Percentiles rank a stretch among this genome's conserved stretches.
phyloP scores from a whole-genome alignment of 306 rosid genomes.

The Vigna nakashimae region DNA sequence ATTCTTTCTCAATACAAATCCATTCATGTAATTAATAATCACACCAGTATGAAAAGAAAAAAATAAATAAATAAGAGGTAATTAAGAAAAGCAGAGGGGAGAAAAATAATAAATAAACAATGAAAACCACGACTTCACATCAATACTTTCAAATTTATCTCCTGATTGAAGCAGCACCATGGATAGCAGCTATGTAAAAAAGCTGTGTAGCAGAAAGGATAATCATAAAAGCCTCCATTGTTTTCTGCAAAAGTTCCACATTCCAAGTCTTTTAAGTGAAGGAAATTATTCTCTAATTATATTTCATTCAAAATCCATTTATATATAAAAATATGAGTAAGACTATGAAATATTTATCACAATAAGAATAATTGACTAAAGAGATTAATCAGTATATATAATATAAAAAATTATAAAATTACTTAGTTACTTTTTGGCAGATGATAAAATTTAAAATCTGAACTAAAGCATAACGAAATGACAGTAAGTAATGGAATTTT shows the following conservation, averaged over 20 bases:
- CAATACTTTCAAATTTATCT: conserved; percentile 39
- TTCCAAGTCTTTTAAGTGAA: neutral
- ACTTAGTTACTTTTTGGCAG: neutral
- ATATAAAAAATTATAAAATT: no score
- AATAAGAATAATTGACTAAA: no score
- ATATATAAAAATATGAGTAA: no score
- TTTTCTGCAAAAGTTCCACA: conserved; percentile 62
- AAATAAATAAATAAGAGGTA: conserved; percentile 10
- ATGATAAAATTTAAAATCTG: neutral
- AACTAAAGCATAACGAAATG: neutral
- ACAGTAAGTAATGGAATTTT: neutral
- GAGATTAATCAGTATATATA: no score
- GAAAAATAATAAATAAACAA: neutral
- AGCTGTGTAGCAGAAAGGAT: conserved; percentile 92
- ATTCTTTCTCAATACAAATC: conserved; percentile 49
- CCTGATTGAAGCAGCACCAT: conserved; percentile 50
- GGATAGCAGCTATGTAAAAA: conserved; percentile 77
- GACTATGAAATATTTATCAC: no score
- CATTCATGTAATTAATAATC: conserved; percentile 45
- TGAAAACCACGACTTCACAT: conserved; percentile 37
- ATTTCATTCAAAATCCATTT: no score
- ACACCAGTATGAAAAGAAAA: conserved; percentile 34
- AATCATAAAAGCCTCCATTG: conserved; percentile 93
- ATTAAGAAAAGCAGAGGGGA: neutral
- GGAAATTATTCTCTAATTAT: no score